phyloP scores from a whole-genome alignment of 176 grass and related monocot genomes.

The Oryza longistaminata region DNA sequence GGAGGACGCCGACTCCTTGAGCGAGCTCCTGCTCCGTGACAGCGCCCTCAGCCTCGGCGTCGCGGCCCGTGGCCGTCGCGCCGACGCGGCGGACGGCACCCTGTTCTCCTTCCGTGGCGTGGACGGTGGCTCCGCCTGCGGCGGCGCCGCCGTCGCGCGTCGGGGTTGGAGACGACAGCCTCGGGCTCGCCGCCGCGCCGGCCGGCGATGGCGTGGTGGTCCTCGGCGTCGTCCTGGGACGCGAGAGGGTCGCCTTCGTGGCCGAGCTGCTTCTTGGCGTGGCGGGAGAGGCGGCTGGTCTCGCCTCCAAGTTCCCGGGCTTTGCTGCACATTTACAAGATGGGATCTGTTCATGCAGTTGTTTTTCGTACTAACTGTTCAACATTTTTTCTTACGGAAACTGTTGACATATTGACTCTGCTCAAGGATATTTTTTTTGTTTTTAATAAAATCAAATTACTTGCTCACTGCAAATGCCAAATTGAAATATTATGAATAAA shows the following conservation, averaged over 20 bases:
- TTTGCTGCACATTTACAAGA: too few species aligned
- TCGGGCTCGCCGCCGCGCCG: constrained; percentile 6
- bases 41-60: constrained; percentile 35
- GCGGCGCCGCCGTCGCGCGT: constrained; percentile 1
- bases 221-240: constrained; percentile 30
- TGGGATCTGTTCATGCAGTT: too few species aligned
- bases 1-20: constrained; percentile 31
- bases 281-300: too few species aligned
- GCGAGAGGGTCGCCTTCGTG: too few species aligned
- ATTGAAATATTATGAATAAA: background rate
- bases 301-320: too few species aligned
- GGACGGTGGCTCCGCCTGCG: background rate
- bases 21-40: constrained; percentile 39
- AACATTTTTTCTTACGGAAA: too few species aligned
- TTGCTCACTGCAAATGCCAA: too few species aligned
- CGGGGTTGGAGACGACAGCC: constrained; percentile 18
- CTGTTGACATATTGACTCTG: too few species aligned
- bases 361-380: too few species aligned
- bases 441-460: too few species aligned
- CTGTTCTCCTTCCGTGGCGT: constrained; percentile 50
- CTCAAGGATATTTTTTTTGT: too few species aligned
- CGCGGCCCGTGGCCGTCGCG: background rate
- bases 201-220: background rate
- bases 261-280: too few species aligned
- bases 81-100: background rate